These are phyloP conservation scores for Streptanthus diversifolius DNA, from an alignment of 345 rosid species.

Conservation along the genomic window DNA sequence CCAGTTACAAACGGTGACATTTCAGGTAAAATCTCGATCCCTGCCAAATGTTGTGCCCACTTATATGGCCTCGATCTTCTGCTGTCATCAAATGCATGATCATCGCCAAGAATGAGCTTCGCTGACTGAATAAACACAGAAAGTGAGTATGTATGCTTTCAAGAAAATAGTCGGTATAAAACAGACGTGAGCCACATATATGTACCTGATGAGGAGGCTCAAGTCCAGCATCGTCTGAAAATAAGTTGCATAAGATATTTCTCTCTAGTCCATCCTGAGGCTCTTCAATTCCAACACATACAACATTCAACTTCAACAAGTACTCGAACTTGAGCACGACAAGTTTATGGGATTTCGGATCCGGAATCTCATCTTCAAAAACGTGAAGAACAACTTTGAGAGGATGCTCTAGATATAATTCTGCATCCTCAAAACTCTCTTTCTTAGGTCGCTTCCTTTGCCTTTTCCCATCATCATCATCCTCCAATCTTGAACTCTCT, in stretches of 20 bases:
- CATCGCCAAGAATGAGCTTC: slow-evolving; percentile 62
- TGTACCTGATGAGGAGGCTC: slow-evolving; percentile 93
- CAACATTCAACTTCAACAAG: slow-evolving; percentile 72
- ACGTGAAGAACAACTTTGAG: slow-evolving; percentile 62
- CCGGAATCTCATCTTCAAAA: slow-evolving; percentile 57
- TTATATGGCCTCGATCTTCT: slow-evolving; percentile 77
- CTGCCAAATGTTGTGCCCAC: slow-evolving; percentile 95
- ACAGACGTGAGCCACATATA: not conserved
- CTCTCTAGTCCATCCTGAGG: slow-evolving; percentile 50
- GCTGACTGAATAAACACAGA: slow-evolving; percentile 61
- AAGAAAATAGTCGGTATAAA: not conserved
- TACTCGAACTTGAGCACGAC: slow-evolving; percentile 67
- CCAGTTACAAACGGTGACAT: slow-evolving; percentile 59
- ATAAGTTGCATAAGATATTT: slow-evolving; percentile 65
- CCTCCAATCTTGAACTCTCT: slow-evolving; percentile 64
- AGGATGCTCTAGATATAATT: slow-evolving; percentile 66
- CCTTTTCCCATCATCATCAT: slow-evolving; percentile 70
- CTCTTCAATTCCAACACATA: slow-evolving; percentile 68
- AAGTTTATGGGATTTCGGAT: slow-evolving; percentile 56
- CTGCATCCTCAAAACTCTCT: slow-evolving; percentile 55
- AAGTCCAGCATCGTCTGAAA: slow-evolving; percentile 72
- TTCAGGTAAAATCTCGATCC: slow-evolving; percentile 89
- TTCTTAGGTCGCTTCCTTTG: slow-evolving; percentile 72
- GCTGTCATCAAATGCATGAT: slow-evolving; percentile 50
- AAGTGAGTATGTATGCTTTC: not conserved